Evolutionary conservation across 2,329 filamentous ascomycete genomes (phyloP), one percentile per base, ranked within the genome.

Genomic region (Ilyonectria destructans): DNA sequence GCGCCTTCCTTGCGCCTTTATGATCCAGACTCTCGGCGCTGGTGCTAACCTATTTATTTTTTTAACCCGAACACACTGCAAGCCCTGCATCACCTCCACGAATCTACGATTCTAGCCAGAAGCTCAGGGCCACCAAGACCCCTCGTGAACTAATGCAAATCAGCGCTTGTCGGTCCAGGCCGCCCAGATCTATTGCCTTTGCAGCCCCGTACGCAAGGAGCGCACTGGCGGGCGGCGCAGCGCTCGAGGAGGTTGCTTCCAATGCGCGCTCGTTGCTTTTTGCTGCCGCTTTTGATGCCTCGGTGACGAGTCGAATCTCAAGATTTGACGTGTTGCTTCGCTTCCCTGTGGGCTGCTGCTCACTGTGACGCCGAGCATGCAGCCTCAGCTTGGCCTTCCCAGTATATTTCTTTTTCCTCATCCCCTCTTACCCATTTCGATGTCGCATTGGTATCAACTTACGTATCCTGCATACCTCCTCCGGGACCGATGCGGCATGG

Each of bases 241-340:
- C 17, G 40, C 40, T 43, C 40, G 8, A 43, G 26, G 29, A 31
- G 15, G 17, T 10, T 31, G 9, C 13, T 19, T 21, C 29, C 8
- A 7, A 10, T n/a, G n/a, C 29, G 35, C 31, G 45, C 52, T 58
- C 21, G 17, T 62, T 62, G 54, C 64, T 67, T 62, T 67, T 67
- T 58, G 3, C 15, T 37, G 29, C 21, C 21, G 15, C 45, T 21
- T 26, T 6, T 23, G 54, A 54, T 58, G 48, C 31, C 52, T 58
- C 23, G 29, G 7, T 37, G 58, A 61, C 26, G 26, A 61, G 49
- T 54, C 58, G 52, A 6, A 54, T 61, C 37, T 54, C 26, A 54
- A 13, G 7, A 54, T 45, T 45, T 13, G 23, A 54, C 48, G 4
- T 17, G 29, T 45, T 19, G 33, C 19, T 29, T 37, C n/a, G 15